These are phyloP conservation scores for Penicillium cataractarum DNA, from an alignment of 495 filamentous ascomycete genomes.

Conservation along the genomic window DNA sequence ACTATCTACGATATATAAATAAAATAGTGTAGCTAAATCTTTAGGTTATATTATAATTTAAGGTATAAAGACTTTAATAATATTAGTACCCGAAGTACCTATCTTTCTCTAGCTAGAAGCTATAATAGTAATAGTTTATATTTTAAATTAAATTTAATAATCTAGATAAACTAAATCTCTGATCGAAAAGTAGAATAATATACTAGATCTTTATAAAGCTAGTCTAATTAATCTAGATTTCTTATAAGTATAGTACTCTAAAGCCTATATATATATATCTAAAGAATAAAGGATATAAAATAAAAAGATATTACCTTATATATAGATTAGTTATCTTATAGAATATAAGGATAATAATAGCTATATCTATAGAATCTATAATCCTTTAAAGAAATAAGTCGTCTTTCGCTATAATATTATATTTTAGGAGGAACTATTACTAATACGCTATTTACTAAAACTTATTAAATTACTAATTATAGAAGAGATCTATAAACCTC, in stretches of 20 bases:
- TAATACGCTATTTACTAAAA: background rate
- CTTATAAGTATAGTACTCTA: background rate
- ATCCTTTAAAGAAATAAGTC: background rate
- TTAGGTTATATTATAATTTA: background rate
- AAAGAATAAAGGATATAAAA: background rate
- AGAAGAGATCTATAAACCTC: background rate
- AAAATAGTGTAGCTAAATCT: background rate
- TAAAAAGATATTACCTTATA: background rate
- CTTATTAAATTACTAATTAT: background rate
- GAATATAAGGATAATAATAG: background rate
- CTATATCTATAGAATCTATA: background rate
- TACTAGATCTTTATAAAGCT: background rate
- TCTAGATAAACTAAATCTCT: background rate
- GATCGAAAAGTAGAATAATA: background rate
- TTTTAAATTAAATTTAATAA: background rate
- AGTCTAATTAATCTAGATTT: background rate
- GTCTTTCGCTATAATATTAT: background rate
- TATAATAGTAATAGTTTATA: background rate
- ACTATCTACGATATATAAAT: background rate
- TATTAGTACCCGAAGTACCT: background rate
- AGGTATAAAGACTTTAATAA: background rate
- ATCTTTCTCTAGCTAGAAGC: background rate
- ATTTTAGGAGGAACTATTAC: background rate
- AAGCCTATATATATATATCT: background rate
- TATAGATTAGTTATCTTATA: background rate